A percentile compares a stretch with the other conserved stretches of the same genome.
phyloP scores from a whole-genome alignment of 371 early-diverging fungal genomes.

The Blakeslea trispora region DNA sequence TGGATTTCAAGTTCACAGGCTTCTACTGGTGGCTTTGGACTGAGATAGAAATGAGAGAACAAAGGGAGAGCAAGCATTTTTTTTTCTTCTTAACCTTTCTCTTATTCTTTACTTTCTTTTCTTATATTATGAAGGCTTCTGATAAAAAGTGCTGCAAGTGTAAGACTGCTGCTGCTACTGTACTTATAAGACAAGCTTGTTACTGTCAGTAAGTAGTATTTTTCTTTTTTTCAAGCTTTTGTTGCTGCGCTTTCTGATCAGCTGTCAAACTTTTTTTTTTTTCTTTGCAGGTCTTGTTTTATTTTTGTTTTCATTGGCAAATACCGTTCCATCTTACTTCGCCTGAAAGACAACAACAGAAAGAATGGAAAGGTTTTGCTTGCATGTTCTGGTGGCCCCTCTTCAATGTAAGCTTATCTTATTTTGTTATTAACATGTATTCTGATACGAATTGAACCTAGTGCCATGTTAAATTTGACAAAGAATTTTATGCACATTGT shows the following conservation, averaged over 20 bases:
- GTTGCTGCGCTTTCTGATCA: neutral
- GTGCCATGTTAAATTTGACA: constrained; percentile 62
- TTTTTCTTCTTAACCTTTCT: too few relatives aligned
- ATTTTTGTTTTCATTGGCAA: constrained; percentile 63
- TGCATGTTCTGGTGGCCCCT: constrained; percentile 87
- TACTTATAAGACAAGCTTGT: constrained; percentile 69
- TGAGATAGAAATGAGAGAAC: too few relatives aligned
- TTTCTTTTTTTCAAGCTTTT: neutral
- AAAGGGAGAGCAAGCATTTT: too few relatives aligned
- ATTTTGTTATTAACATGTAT: neutral
- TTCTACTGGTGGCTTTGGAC: too few relatives aligned
- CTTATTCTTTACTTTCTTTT: too few relatives aligned
- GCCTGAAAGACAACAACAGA: constrained; percentile 24
- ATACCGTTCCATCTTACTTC: constrained; percentile 61
- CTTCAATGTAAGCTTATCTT: constrained; percentile 65
- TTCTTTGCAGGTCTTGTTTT: constrained; percentile 67
- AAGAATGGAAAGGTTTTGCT: constrained; percentile 61
- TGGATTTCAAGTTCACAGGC: too few relatives aligned
- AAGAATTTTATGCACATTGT: constrained; percentile 57
- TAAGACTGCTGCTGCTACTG: constrained; percentile 63
- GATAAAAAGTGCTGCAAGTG: constrained; percentile 70
- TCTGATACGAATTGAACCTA: constrained; percentile 13
- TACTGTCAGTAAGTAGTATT: constrained; percentile 70
- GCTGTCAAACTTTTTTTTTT: neutral
- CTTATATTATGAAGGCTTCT: constrained; percentile 1